Evolutionary conservation across 345 rosid genomes (phyloP).

Genomic region (Zanthoxylum bungeanum): DNA sequence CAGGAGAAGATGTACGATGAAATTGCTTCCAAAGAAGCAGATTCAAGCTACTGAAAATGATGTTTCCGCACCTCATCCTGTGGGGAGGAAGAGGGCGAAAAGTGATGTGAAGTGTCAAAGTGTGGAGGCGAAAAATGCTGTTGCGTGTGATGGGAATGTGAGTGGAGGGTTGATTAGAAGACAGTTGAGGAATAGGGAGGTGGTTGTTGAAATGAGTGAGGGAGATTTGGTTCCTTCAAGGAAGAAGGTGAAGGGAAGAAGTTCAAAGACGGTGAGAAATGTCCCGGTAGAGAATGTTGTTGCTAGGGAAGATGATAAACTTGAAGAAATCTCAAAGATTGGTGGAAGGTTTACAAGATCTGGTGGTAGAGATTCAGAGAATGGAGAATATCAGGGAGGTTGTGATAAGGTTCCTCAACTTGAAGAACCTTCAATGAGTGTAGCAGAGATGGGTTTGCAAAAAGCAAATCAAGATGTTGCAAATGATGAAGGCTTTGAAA

Average conservation of each 20-base stretch:
- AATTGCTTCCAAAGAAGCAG: not conserved
- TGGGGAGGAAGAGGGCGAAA: constrained; percentile 31
- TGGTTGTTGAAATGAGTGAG: constrained; percentile 2
- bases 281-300: not conserved
- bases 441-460: constrained; percentile 7
- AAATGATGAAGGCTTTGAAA: constrained; percentile 3
- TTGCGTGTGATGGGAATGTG: not conserved
- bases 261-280: constrained; percentile 2
- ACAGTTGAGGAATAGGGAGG: constrained; percentile 24
- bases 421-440: not conserved
- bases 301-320: not conserved
- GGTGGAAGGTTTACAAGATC: constrained; percentile 23
- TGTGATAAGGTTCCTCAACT: constrained; percentile 6
- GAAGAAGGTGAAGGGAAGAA: not conserved
- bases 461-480: constrained; percentile 10
- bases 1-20: constrained; percentile 11
- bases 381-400: not conserved
- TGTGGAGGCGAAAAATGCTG: not conserved
- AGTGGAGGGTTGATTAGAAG: not conserved
- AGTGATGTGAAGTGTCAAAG: constrained; percentile 7
- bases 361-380: constrained; percentile 7
- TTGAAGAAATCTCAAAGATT: not conserved
- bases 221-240: constrained; percentile 3
- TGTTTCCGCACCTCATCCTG: not conserved
- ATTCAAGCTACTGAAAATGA: constrained; percentile 1